phyloP scores from a whole-genome alignment of 176 grass and related monocot species.

The Eleusine coracana region DNA sequence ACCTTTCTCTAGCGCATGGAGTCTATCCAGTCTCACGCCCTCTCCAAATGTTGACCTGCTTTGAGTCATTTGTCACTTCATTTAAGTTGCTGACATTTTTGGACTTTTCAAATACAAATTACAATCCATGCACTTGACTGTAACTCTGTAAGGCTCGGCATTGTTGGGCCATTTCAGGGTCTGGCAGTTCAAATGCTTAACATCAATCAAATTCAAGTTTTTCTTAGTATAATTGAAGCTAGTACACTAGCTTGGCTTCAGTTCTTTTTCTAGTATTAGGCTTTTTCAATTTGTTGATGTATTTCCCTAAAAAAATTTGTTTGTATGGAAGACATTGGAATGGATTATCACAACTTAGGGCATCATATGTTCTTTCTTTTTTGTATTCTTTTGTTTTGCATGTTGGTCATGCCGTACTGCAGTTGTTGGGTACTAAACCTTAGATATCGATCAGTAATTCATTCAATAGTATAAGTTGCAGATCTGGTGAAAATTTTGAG shows the following conservation, averaged over 20 bases:
- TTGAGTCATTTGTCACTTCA: slow-evolving; percentile 6
- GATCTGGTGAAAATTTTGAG: slow-evolving; percentile 3
- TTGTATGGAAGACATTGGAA: not conserved
- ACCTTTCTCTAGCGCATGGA: slow-evolving; percentile 47
- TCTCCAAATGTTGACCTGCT: slow-evolving; percentile 43
- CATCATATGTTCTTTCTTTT: not conserved
- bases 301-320: not conserved
- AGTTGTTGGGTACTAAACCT: not conserved
- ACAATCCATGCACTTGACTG: not conserved
- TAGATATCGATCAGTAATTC: not conserved
- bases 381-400: not conserved
- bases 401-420: not conserved
- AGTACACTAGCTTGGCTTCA: not conserved
- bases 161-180: not conserved
- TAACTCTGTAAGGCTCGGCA: not conserved
- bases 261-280: slow-evolving; percentile 24
- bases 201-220: not conserved
- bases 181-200: slow-evolving; percentile 7
- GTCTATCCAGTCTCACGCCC: slow-evolving; percentile 47
- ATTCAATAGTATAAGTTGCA: slow-evolving; percentile 27
- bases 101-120: not conserved
- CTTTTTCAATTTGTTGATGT: not conserved
- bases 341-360: not conserved
- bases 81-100: not conserved
- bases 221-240: slow-evolving; percentile 20